Conservation (phyloP, 2,329 filamentous ascomycete genomes). For the Xylaria polymorpha region DNA sequence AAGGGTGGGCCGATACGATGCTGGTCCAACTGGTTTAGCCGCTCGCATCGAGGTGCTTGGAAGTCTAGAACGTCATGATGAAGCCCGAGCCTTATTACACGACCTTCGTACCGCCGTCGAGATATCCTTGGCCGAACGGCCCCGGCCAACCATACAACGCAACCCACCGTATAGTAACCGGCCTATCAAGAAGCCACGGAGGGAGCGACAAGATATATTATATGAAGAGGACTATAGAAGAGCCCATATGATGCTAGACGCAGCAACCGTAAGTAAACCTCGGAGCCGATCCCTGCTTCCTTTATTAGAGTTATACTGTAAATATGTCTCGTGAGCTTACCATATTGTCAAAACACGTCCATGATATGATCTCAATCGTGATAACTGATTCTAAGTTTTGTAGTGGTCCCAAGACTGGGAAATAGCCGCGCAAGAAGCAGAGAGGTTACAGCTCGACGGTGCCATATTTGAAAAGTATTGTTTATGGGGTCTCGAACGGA, state of each 20-base stretch:
- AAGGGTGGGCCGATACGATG: slow-evolving; percentile 24
- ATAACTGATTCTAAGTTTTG: neutral
- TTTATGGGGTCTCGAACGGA: slow-evolving; percentile 6
- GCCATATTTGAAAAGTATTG: slow-evolving; percentile 25
- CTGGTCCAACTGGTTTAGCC: slow-evolving; percentile 18
- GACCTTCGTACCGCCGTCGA: slow-evolving; percentile 22
- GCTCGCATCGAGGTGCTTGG: slow-evolving; percentile 34
- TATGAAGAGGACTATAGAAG: slow-evolving; percentile 33
- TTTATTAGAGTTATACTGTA: neutral
- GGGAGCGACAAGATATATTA: slow-evolving; percentile 22
- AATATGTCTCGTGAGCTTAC: neutral
- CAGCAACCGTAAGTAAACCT: slow-evolving; percentile 23
- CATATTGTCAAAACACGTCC: neutral
- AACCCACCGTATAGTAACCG: neutral
- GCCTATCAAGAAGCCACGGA: neutral
- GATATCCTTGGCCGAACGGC: neutral
- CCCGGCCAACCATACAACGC: slow-evolving; percentile 1
- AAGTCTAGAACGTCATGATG: slow-evolving; percentile 27
- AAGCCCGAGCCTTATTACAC: slow-evolving; percentile 25
- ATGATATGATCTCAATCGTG: neutral
- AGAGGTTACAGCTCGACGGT: slow-evolving; percentile 16
- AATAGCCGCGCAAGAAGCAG: slow-evolving; percentile 27
- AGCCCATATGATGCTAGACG: slow-evolving; percentile 33
- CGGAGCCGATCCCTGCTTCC: neutral
- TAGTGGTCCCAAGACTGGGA: slow-evolving; percentile 30